Conservation (phyloP, 441 rosid species). For the Populus hybrid region DNA sequence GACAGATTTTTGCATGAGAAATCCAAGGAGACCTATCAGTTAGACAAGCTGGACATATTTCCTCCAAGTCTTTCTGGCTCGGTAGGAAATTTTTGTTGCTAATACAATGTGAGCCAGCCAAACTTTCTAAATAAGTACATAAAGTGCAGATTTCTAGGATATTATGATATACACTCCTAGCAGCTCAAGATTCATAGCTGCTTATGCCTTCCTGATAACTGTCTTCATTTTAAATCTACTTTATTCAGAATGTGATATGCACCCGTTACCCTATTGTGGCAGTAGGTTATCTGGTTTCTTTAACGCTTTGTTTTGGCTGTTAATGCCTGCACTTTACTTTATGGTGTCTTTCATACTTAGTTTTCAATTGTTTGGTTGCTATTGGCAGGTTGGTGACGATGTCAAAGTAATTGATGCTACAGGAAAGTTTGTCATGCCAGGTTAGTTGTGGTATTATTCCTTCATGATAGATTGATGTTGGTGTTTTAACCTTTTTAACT, state of each 20-base stretch:
- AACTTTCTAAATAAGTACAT: background rate
- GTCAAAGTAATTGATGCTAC: conserved; percentile 81
- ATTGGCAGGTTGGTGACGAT: conserved; percentile 75
- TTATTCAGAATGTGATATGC: background rate
- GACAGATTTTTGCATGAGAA: no score
- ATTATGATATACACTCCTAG: background rate
- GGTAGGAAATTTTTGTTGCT: background rate
- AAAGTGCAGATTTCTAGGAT: background rate
- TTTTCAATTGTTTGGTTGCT: conserved; percentile 5
- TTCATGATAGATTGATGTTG: background rate
- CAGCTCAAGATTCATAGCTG: background rate
- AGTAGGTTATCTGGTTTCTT: background rate
- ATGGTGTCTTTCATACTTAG: background rate
- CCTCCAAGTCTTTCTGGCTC: background rate
- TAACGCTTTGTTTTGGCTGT: background rate
- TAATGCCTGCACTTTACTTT: background rate
- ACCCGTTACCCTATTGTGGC: background rate
- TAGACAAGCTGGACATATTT: background rate
- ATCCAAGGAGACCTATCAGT: no score
- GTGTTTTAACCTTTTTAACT: background rate
- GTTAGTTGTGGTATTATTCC: conserved; percentile 28
- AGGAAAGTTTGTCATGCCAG: conserved; percentile 95
- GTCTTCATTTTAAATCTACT: background rate
- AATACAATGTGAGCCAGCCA: background rate
- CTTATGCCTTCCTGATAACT: background rate